Base-by-base conservation (phyloP, 306 rosid species). In the Malus orientalis region DNA sequence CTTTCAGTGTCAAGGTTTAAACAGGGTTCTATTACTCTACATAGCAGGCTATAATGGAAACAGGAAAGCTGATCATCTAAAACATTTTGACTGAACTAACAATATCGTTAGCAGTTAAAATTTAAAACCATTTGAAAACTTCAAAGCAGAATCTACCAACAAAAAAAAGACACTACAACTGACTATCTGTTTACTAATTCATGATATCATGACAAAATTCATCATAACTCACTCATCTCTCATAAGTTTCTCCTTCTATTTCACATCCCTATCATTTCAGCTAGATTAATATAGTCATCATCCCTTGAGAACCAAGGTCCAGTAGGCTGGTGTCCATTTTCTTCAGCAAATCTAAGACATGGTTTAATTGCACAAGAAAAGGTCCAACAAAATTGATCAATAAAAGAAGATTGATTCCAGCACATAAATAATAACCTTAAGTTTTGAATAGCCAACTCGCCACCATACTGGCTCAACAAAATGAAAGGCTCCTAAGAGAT, bases 361-460 rank as follows among this genome's bases (percentile, higher is more conserved):
- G 25, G 38, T 27, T 70, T 32, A 51, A 75, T 58, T 29, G 45
- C 36, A 78, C 44, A 71, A 75, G 86, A 74, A 45, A 66, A 42
- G 8, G 74, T 38, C 42, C 42, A 38, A 38, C 42, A 38, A 29
- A 51, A 15, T 11, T 10, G 69, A 70, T 45, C 44, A 66, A 44
- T 2, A 36, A 42, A 62, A 60, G 25, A 42, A 67, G 16, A 51
- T 38, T 22, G 15, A 49, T 27, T 58, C 60, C 27, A 70, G 44
- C 75, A 51, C 38, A 16, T 22, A 49, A 67, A 23, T 76, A 72
- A 78, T 71, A 62, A 91, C 98, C 97, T 88, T 83, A 82, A 94
- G 95, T 80, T 94, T 94, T 53, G 98, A 89, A 86, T 92, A 94
- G 71, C 97, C 98, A 79, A 92, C 98, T 62, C 95, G 90, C 98